Conservation (phyloP, 2,329 filamentous ascomycete species). For the Fusarium multiceps region DNA sequence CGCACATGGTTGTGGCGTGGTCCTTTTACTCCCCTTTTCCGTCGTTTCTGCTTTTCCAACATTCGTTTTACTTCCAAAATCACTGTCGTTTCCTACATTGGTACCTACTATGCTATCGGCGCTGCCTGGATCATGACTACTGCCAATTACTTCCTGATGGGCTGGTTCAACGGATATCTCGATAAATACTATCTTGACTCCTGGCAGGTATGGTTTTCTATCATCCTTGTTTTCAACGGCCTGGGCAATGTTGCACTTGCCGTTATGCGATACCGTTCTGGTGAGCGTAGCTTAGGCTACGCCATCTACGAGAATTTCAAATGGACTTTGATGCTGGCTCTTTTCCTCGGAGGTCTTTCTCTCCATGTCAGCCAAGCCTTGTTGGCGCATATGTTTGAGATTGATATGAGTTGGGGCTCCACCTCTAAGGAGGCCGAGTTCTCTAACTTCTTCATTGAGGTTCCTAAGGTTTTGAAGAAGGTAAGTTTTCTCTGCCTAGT, state of each 20-base stretch:
- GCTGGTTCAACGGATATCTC: conserved; percentile 80
- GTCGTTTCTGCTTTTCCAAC: conserved; percentile 76
- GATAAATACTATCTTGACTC: conserved; percentile 85
- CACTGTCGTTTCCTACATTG: conserved; percentile 80
- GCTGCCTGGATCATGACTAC: conserved; percentile 80
- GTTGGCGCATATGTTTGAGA: conserved; percentile 83
- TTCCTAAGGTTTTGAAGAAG: conserved; percentile 80
- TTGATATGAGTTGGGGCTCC: conserved; percentile 88
- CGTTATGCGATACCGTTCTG: conserved; percentile 77
- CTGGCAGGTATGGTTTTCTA: conserved; percentile 84
- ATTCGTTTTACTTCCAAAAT: conserved; percentile 82
- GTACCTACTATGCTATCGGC: conserved; percentile 83
- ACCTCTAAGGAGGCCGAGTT: conserved; percentile 86
- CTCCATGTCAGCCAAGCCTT: conserved; percentile 85
- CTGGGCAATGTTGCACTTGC: conserved; percentile 79
- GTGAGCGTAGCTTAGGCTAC: conserved; percentile 69
- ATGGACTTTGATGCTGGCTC: conserved; percentile 78
- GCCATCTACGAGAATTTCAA: conserved; percentile 74
- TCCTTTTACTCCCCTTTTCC: conserved; percentile 83
- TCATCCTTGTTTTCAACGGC: conserved; percentile 81
- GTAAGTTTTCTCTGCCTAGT: conserved; percentile 65
- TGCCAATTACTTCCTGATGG: conserved; percentile 79
- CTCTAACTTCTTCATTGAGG: conserved; percentile 86
- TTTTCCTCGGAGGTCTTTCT: conserved; percentile 85
- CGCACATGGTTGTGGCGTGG: conserved; percentile 77